phyloP scores from a whole-genome alignment of 768 basidiomycete species.

The Gymnopilus junonius region DNA sequence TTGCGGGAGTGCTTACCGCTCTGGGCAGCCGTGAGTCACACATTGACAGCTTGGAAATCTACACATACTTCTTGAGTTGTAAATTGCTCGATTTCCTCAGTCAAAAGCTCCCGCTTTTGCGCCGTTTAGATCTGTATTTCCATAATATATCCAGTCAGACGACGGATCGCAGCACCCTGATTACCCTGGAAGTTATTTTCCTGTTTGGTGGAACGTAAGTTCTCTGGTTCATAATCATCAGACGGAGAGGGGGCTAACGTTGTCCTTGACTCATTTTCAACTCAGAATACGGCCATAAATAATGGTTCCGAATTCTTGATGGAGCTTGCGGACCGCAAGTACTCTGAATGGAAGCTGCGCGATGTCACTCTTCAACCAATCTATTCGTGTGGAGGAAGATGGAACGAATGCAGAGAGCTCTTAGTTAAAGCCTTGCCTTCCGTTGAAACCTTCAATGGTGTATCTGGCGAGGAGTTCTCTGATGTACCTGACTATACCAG shows the following conservation, averaged over 20 bases:
- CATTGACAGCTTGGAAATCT: not conserved
- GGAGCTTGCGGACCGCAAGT: not conserved
- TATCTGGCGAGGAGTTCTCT: not conserved
- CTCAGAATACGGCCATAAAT: not conserved
- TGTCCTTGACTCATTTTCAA: not conserved
- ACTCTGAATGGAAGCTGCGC: slow-evolving; percentile 5
- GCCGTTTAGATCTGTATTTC: not conserved
- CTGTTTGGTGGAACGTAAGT: not conserved
- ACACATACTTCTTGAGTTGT: not conserved
- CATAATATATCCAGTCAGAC: not conserved
- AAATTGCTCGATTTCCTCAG: slow-evolving; percentile 1
- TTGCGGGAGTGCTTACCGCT: not conserved
- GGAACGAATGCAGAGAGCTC: slow-evolving; percentile 2
- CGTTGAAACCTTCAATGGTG: slow-evolving; percentile 7
- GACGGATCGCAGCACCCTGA: not conserved
- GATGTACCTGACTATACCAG: slow-evolving; percentile 2
- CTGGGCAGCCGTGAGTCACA: not conserved
- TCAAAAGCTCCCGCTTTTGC: not conserved
- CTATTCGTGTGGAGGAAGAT: not conserved
- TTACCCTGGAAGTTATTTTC: not conserved
- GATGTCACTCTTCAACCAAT: not conserved
- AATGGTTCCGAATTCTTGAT: not conserved
- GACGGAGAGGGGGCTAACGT: not conserved
- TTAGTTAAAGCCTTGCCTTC: slow-evolving; percentile 5
- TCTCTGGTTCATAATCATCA: too few relatives aligned